Evolutionary conservation across 176 grass and related monocot genomes (phyloP), one percentile per base, ranked within the genome.

Genomic region (Carex littledalei): DNA sequence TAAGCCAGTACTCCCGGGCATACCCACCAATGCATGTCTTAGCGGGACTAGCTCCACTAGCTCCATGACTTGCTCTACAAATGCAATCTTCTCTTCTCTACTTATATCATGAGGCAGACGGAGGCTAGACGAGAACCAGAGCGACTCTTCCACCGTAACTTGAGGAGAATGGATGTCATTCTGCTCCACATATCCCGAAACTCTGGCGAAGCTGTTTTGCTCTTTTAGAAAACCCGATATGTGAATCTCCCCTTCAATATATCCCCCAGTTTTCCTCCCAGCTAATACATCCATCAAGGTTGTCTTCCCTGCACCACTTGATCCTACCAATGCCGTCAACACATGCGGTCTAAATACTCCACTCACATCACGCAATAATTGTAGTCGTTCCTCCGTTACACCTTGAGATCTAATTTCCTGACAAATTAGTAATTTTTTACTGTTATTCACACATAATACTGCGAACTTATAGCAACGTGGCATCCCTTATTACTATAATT

Each of bases 111-210:
- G 88, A 21, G 93, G 61, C 66, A 94, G 88, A n/a, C 88, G 93
- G 62, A 94, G 87, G 69, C 85, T 88, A 21, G 93, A 92, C 0
- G 93, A 94, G 74, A 92, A 94, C 90, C 88, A 92, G 14, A 94
- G 83, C 18, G 93, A 92, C 77, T 94, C 93, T 89, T 90, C 88
- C 70, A 94, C 86, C 18, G 93, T 94, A 39, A 94, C 93, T 90
- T 94, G 88, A 85, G 93, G 88, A 2, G 92, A 94, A 66, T 94
- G 90, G 56, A 94, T 94, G 53, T 94, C 90, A 85, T 88, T 94
- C 90, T 94, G 93, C 60, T 94, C 93, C 69, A 94, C 93, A 86
- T 94, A 94, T 80, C 93, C 93, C n/a, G 93, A 70, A 80, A 94
- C 82, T 89, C 93, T 88, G 18, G 93, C 93, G 79, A 94, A 94